A percentile compares a stretch with the other conserved stretches of the same genome.
These are phyloP conservation scores for Tolypocladium album DNA, from an alignment of 2,329 filamentous ascomycete species.

Conservation along the genomic window DNA sequence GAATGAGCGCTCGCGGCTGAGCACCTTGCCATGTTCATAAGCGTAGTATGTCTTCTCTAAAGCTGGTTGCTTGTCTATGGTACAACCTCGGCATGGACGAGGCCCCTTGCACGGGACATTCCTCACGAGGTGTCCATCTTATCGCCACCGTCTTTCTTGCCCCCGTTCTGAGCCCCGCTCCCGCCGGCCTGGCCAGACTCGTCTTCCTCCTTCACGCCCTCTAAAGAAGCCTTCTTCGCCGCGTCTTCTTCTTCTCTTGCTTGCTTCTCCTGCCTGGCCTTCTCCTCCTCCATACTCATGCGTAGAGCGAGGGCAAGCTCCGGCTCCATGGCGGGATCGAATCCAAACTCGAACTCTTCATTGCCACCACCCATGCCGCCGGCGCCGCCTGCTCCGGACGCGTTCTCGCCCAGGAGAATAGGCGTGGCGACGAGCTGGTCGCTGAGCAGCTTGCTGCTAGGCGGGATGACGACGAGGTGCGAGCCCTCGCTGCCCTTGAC, in stretches of 20 bases:
- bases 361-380: slow-evolving; percentile 50
- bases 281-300: slow-evolving; percentile 98
- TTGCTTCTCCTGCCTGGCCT: slow-evolving; percentile 81
- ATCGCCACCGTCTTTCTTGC: slow-evolving; percentile 47
- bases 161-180: slow-evolving; percentile 28
- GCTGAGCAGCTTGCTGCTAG: slow-evolving; percentile 82
- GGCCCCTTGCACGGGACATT: background rate
- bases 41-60: background rate
- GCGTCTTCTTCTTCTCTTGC: slow-evolving; percentile 65
- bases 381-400: slow-evolving; percentile 41
- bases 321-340: slow-evolving; percentile 85
- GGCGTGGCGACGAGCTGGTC: slow-evolving; percentile 84
- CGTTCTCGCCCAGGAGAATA: slow-evolving; percentile 76
- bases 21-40: background rate
- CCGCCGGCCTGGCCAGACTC: slow-evolving; percentile 46
- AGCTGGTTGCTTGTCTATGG: slow-evolving; percentile 13
- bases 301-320: slow-evolving; percentile 88
- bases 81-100: slow-evolving; percentile 15
- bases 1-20: background rate
- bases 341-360: slow-evolving; percentile 64
- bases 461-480: slow-evolving; percentile 80
- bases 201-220: slow-evolving; percentile 71
- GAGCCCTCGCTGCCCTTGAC: slow-evolving; percentile 89
- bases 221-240: slow-evolving; percentile 64
- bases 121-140: slow-evolving; percentile 76